These are phyloP conservation scores for Lecanoromycetidae sp. DNA, from an alignment of 2,329 filamentous ascomycete genomes.

Conservation along the genomic window DNA sequence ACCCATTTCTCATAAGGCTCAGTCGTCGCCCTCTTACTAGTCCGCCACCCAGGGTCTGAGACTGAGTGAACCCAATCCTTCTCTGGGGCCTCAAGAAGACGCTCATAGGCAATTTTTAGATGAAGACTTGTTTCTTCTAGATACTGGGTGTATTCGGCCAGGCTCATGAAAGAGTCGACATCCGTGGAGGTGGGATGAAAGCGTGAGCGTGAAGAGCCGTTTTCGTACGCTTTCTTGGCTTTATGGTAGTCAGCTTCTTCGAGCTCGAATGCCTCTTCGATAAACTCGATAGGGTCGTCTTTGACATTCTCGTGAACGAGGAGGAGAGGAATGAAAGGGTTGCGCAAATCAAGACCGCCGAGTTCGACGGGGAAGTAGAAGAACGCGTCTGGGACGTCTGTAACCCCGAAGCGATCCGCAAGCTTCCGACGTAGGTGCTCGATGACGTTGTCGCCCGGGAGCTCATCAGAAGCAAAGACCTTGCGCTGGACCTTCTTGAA, in stretches of 20 bases:
- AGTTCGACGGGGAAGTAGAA: constrained; percentile 37
- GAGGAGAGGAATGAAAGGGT: constrained; percentile 30
- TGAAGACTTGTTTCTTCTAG: background rate
- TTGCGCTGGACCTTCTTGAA: constrained; percentile 39
- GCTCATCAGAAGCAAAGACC: constrained; percentile 29
- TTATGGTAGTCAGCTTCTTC: constrained; percentile 29
- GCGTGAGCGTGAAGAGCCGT: constrained; percentile 13
- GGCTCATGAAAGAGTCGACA: background rate
- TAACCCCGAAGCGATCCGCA: constrained; percentile 27
- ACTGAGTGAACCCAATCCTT: background rate
- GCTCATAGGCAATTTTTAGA: constrained; percentile 6
- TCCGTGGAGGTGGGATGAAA: background rate
- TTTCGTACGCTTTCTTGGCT: constrained; percentile 24
- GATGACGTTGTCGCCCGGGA: constrained; percentile 21
- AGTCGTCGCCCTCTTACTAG: background rate
- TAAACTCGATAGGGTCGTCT: constrained; percentile 25
- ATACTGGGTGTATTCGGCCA: constrained; percentile 1
- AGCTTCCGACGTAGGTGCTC: constrained; percentile 25
- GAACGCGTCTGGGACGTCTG: constrained; percentile 35
- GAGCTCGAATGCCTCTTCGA: constrained; percentile 26
- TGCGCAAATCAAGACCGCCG: constrained; percentile 37
- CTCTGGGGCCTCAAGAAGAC: background rate
- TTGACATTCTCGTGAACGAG: constrained; percentile 23
- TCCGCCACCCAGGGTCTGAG: background rate
- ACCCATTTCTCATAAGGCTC: constrained; percentile 30